Conservation (phyloP, 2,329 filamentous ascomycete species). For the Calonectria pauciramosa region DNA sequence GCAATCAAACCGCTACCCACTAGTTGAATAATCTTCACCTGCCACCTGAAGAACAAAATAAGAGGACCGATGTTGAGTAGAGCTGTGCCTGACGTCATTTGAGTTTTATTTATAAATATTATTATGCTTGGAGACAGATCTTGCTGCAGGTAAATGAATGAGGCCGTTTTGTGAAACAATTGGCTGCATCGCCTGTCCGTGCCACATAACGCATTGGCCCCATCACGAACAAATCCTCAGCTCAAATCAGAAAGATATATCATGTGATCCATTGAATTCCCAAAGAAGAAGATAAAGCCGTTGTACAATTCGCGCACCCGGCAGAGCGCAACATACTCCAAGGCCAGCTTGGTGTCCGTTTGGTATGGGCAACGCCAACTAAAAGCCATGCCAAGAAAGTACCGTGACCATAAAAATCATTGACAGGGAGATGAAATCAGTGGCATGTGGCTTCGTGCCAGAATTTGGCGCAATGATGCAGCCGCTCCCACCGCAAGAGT, state of each 20-base stretch:
- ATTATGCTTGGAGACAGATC: neutral
- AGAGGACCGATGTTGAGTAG: too few relatives aligned
- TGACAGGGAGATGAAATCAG: neutral
- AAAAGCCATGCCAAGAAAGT: neutral
- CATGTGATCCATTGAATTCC: neutral
- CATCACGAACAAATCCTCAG: neutral
- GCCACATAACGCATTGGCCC: neutral
- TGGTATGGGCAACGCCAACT: neutral
- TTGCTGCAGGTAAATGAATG: neutral
- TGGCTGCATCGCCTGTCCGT: neutral
- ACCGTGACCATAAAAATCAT: neutral
- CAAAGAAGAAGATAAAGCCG: neutral
- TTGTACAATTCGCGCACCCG: neutral
- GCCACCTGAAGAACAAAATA: too few relatives aligned
- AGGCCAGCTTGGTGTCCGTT: neutral
- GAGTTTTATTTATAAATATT: neutral
- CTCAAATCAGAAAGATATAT: neutral
- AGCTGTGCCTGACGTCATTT: too few relatives aligned
- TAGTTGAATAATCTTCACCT: too few relatives aligned
- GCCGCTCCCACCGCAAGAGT: neutral
- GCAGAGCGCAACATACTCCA: neutral
- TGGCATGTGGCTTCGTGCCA: neutral
- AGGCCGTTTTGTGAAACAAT: neutral
- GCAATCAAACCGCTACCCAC: too few relatives aligned
- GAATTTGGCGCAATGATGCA: neutral